A percentile compares a stretch with the other conserved stretches of the same genome.
Evolutionary conservation across 164 flowering plant species (phyloP).

Genomic region (Euptelea pleiosperma): DNA sequence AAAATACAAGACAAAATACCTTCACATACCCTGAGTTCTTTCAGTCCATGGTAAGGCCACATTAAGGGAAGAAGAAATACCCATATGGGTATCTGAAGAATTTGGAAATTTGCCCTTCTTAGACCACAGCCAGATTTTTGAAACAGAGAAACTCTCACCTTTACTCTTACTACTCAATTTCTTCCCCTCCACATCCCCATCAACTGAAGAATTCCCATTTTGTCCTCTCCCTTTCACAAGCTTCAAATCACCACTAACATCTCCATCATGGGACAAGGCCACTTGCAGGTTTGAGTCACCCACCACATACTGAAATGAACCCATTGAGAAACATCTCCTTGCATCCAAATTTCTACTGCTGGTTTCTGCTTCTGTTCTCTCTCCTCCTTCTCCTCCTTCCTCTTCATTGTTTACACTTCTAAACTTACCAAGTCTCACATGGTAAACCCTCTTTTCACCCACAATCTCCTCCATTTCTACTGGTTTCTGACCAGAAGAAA

Average conservation of each 20-base stretch:
- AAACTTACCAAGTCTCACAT: constrained; percentile 80
- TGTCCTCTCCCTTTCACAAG: constrained; percentile 21
- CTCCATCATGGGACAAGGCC: constrained; percentile 28
- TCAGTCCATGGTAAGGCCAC: constrained; percentile 25
- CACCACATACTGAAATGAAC: constrained; percentile 67
- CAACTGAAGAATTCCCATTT: constrained; percentile 20
- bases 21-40: constrained; percentile 25
- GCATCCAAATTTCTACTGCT: constrained; percentile 57
- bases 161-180: constrained; percentile 42
- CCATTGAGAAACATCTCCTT: constrained; percentile 84
- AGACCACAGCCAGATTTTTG: constrained; percentile 94
- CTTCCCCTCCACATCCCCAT: constrained; percentile 49
- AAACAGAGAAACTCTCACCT: constrained; percentile 86
- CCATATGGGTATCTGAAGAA: constrained; percentile 26
- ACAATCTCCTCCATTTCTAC: constrained; percentile 26
- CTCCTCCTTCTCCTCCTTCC: constrained; percentile 16
- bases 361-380: constrained; percentile 35
- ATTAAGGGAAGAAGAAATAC: constrained; percentile 21
- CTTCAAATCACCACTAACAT: constrained; percentile 18
- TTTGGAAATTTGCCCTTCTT: constrained; percentile 43
- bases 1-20: constrained; percentile 16
- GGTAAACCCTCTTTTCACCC: constrained; percentile 45
- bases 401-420: constrained; percentile 37
- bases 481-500: constrained; percentile 24
- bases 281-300: constrained; percentile 55